Base-by-base conservation (phyloP, 768 basidiomycete genomes). In the Mycena sanguinolenta region DNA sequence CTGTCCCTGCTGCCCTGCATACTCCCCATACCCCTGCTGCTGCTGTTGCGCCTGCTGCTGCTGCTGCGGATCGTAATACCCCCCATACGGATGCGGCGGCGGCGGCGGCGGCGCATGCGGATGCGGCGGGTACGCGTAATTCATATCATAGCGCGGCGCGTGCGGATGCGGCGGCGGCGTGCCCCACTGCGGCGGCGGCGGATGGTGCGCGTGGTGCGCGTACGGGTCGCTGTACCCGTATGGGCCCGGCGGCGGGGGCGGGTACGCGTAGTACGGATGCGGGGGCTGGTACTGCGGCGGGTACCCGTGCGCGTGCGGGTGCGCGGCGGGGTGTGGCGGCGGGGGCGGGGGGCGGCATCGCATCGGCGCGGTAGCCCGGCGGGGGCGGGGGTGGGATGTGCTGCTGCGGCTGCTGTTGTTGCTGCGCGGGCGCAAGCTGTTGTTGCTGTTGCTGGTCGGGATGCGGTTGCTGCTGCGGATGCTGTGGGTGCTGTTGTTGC, bases 401-500 rank as follows among this genome's bases (percentile, higher is more conserved):
- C 42, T 75, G 75, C 14, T 73, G 69, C 9, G 67, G 74, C 28
- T 77, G 77, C 19, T 75, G 77, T 4, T 55, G 75, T 46, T 46
- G 46, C 53, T 54, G 76, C 19, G 74, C 75, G 8, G 17, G 32
- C 75, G 32, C 6, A 34, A 34, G 78, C 34, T 58, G 55, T 28
- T 65, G 49, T 34, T 55, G 77, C 38, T 65, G 49, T 34, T 55
- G 77, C 17, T 75, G 77, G 8, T 59, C 72, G 30, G 77, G 78
- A 27, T 78, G 78, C 46, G 70, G 77, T 23, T 75, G 78, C 44
- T 60, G 10, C 44, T 39, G 76, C 21, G 73, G 79, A 2, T 65
- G 73, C 27, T 75, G 76, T 75, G 76, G 13, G 58, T 75, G 78
- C 32, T 58, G 54, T 17, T 75, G 76, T 13, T 75, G 77, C 38